Evolutionary conservation across 2,329 filamentous ascomycete genomes (phyloP), one percentile per base, ranked within the genome.

Genomic region (Stemphylium lycopersici): DNA sequence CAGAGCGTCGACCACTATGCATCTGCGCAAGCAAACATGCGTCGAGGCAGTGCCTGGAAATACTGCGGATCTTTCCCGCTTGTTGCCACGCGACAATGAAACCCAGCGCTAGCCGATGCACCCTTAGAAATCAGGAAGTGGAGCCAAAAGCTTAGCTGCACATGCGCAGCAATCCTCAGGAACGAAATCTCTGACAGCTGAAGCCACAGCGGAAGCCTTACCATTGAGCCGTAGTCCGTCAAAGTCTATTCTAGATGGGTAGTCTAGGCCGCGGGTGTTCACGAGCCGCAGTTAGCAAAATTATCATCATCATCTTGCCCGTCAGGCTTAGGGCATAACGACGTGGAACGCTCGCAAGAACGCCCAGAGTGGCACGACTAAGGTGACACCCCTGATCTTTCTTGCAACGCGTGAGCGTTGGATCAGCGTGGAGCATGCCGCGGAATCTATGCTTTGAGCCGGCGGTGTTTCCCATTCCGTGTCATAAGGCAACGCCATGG

Each of bases 31-130:
- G 36, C 20, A 24, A 15, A 46, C 33, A 32, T 48, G 26, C 22
- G 22, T 32, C 16, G 13, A 12, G 16, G 50, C 34, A 36, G 53
- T 50, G 48, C 46, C 43, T 45, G 52, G 22, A 38, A 34, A 20
- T 15, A 53, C 13, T 42, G 52, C 38, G 53, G 44, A 45, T 48
- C 55, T 36, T 47, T 62, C 58, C 49, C 46, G 43, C 26, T 40
- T 49, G 42, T 31, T 41, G 48, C 52, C 47, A 56, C 51, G 51
- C 50, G 52, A 59, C 24, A 32, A 8, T 24, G 39, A 49, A 37
- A 16, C 29, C 40, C 48, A n/a, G 34, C 33, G 20, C 18, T n/a
- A 39, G 40, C 32, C 51, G n/a, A 36, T 24, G 20, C n/a, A 26
- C 33, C 32, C 24, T 49, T 38, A 34, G 7, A 29, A 39, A 39